Evolutionary conservation across 2,329 filamentous ascomycete species (phyloP).

Genomic region (Exophiala oligosperma): DNA sequence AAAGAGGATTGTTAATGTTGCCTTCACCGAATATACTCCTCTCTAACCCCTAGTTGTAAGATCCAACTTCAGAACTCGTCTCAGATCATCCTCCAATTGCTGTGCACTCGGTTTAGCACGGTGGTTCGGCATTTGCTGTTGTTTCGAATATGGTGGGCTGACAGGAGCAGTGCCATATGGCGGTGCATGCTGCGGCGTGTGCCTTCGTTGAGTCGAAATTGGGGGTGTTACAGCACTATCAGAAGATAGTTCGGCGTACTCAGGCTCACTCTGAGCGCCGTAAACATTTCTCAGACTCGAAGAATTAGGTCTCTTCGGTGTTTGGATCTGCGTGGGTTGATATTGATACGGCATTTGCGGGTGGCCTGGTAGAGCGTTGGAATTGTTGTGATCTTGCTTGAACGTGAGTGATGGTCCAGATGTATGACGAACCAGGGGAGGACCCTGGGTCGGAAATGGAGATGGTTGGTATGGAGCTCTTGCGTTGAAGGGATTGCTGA

Average conservation of each 20-base stretch:
- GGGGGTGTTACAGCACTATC: slow-evolving; percentile 22
- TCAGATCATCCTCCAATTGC: slow-evolving; percentile 50
- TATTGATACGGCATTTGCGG: slow-evolving; percentile 12
- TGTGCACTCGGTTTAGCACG: slow-evolving; percentile 39
- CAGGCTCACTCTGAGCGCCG: slow-evolving; percentile 22
- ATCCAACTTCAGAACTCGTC: slow-evolving; percentile 47
- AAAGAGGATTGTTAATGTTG: background rate
- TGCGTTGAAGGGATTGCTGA: slow-evolving; percentile 33
- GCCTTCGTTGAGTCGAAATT: slow-evolving; percentile 21
- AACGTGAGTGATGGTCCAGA: slow-evolving; percentile 19
- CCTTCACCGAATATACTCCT: background rate
- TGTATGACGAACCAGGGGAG: slow-evolving; percentile 3
- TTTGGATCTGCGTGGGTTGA: slow-evolving; percentile 10
- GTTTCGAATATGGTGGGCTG: slow-evolving; percentile 21
- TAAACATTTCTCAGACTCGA: slow-evolving; percentile 25
- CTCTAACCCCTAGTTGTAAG: slow-evolving; percentile 22
- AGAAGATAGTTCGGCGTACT: slow-evolving; percentile 26
- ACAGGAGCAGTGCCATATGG: slow-evolving; percentile 10
- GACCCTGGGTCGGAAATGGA: slow-evolving; percentile 3
- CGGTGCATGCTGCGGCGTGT: slow-evolving; percentile 2
- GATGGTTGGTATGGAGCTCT: slow-evolving; percentile 20
- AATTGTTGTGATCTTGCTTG: slow-evolving; percentile 10
- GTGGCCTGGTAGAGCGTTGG: slow-evolving; percentile 6
- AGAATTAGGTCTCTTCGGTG: slow-evolving; percentile 21
- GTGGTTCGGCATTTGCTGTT: slow-evolving; percentile 25